Evolutionary conservation across 495 filamentous ascomycete genomes (phyloP), one percentile per base, ranked within the genome.

Genomic region (Trichoderma parareesei): DNA sequence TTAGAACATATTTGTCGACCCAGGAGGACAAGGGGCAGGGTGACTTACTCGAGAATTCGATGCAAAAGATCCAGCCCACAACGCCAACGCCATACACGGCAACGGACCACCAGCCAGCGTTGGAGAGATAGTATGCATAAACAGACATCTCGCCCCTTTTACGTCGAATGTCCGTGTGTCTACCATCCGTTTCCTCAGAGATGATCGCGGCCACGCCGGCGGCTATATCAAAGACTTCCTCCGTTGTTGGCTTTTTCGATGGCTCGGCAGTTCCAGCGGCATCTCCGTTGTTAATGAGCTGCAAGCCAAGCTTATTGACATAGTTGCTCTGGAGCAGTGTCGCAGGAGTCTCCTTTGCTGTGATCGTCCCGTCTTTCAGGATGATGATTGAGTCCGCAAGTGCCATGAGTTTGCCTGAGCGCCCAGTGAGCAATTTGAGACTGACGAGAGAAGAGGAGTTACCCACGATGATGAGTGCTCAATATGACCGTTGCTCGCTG

Each of bases 71-170:
- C 42, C 71, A 72, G 40, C 67, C 70, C 10, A 64, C 38, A 49
- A 72, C 70, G 9, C 67, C 67, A 38, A 70, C 11, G 3, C 79
- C 70, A 67, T 84, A 85, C 9, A 82, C 57, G 10, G 79, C 20
- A 0, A 75, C 76, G 0, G 76, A 72, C 13, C 76, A 42, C 77
- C 75, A 79, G 16, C 84, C 84, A 38, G 85, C 77, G 0, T 80
- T 76, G 43, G 71, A 71, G 63, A 82, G 65, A 64, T 85, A 86
- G 68, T 84, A 85, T 6, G 72, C 65, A 68, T 86, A 86, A 63
- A 85, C 77, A 13, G 81, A 74, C 4, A 83, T 69, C 65, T 86
- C 83, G 13, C 82, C 82, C 6, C 80, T 77, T 13, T 57, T 57
- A 11, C 49, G 49, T 35, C 49, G 49, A 35, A 46, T 70, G 69